Conservation (phyloP, 306 rosid genomes). For the Sicyos baderoa region DNA sequence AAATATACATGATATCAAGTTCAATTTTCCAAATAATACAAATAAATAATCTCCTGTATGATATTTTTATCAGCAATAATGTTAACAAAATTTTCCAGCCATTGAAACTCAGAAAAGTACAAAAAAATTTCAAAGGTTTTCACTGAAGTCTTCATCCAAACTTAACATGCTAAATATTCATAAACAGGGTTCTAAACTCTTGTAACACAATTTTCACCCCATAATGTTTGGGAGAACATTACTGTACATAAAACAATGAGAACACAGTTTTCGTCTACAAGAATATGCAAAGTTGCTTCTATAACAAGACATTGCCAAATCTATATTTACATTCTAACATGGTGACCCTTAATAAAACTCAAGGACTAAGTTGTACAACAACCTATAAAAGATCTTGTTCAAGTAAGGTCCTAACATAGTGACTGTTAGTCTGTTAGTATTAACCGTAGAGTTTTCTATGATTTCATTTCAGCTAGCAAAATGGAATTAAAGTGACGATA, state of each 20-base stretch:
- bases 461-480: background rate
- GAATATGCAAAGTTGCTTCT: background rate
- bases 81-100: background rate
- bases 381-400: too few species aligned
- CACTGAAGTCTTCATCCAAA: background rate
- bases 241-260: background rate
- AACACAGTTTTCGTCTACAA: too few species aligned
- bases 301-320: background rate
- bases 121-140: background rate
- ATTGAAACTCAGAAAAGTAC: conserved; percentile 1
- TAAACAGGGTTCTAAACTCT: background rate
- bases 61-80: background rate
- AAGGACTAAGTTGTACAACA: too few species aligned
- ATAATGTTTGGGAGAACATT: background rate
- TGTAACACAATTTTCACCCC: background rate
- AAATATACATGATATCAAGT: background rate
- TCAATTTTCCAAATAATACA: background rate
- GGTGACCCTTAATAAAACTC: too few species aligned
- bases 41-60: background rate
- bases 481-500: background rate
- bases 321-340: too few species aligned
- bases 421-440: too few species aligned
- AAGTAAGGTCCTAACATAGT: too few species aligned
- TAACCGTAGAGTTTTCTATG: background rate
- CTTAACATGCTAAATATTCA: background rate